Percentiles rank a stretch among this genome's conserved stretches.
Evolutionary conservation across 2,329 filamentous ascomycete species (phyloP).

Genomic region (Malbranchea cinnamomea): DNA sequence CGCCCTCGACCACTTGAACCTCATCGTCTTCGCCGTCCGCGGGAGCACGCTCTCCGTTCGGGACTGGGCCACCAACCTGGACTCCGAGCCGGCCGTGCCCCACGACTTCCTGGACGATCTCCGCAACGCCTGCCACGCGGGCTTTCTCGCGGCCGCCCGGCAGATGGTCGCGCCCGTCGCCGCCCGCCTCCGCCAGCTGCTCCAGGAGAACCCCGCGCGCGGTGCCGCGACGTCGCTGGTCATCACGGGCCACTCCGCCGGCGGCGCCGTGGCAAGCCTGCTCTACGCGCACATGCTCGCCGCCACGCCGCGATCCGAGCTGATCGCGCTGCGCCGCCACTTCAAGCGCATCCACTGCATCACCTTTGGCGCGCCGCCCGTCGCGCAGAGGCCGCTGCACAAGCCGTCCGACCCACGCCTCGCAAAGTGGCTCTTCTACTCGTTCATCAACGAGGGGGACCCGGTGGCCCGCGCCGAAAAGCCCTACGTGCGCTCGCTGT

Average conservation of each 20-base stretch:
- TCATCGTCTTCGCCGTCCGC: conserved; percentile 70
- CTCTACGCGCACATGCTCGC: conserved; percentile 71
- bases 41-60: conserved; percentile 65
- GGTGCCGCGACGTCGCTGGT: conserved; percentile 55
- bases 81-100: conserved; percentile 51
- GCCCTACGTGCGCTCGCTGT: conserved; percentile 55
- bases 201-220: conserved; percentile 56
- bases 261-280: conserved; percentile 66
- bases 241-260: conserved; percentile 76
- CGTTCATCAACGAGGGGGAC: conserved; percentile 76
- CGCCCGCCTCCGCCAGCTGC: conserved; percentile 49
- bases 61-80: conserved; percentile 77
- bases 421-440: conserved; percentile 58
- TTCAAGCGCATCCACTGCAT: conserved; percentile 74
- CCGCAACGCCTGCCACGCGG: conserved; percentile 64
- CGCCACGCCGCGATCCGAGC: conserved; percentile 44
- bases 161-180: conserved; percentile 64
- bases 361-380: conserved; percentile 70
- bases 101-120: conserved; percentile 59
- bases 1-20: conserved; percentile 60
- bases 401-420: conserved; percentile 38
- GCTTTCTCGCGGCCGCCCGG: conserved; percentile 61
- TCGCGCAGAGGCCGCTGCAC: conserved; percentile 53
- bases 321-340: conserved; percentile 51
- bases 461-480: conserved; percentile 65